Evolutionary conservation across 768 basidiomycete genomes (phyloP), one percentile per base, ranked within the genome.

Genomic region (Xerocomellus chrysenteron): DNA sequence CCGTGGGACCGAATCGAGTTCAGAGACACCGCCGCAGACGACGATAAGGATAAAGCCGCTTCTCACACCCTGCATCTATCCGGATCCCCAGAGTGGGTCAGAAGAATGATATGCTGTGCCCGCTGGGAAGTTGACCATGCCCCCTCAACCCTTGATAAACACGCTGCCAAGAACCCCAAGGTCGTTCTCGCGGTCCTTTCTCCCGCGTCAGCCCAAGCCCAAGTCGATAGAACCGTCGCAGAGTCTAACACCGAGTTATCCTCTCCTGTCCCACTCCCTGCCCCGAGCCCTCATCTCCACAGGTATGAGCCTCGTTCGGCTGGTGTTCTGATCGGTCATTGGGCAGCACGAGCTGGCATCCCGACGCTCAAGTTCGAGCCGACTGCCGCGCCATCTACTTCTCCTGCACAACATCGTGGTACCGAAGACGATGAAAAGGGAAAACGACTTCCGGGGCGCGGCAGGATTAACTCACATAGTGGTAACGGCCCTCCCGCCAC

Each of bases 41-140:
- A 68, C 36, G 61, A 68, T 19, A 67, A 69, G 52, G 56, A 67
- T n/a, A 61, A 66, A 39, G 45, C 68, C 13, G 49, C 63, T 36
- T 56, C 65, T 2, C 68, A 66, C 44, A 50, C 69, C 50, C 56
- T 58, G 17, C 60, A 68, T 57, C 53, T 67, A 1, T 70, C 69
- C 33, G 67, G 75, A 6, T 85, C 86, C 10, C 91, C 91, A 13
- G 91, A 93, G 66, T 93, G 91, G 91, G 81, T 92, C 30, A 83
- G 91, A 59, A 81, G 90, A 55, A 89, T 88, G 35, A 86, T 93
- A 55, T 93, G 88, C 66, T 92, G 91, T 66, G 88, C 87, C 3
- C 81, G 80, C 17, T 93, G 87, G 87, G 89, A 90, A 65, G 68
- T 80, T 41, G 79, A 87, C 46, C 76, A 86, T 54, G 80, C 80